Percentiles rank a stretch among this genome's conserved stretches.
These are phyloP conservation scores for Phialophora tarda DNA, from an alignment of 2,329 filamentous ascomycete species.

Conservation along the genomic window DNA sequence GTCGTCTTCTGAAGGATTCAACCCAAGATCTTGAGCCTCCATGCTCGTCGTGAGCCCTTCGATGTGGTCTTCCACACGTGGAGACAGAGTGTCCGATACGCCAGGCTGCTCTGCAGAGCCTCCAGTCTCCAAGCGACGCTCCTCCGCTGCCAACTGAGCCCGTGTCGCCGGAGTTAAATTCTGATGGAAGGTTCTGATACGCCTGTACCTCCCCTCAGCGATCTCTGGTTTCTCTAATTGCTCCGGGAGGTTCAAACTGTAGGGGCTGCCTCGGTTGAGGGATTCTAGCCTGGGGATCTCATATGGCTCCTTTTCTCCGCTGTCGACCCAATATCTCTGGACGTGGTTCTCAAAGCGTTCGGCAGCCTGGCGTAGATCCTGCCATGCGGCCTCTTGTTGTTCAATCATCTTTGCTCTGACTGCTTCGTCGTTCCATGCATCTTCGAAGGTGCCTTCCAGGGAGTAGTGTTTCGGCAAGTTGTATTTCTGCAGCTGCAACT, in stretches of 20 bases:
- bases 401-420: slow-evolving; percentile 49
- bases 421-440: slow-evolving; percentile 52
- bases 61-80: background rate
- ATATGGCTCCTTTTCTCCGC: slow-evolving; percentile 29
- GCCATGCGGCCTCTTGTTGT: slow-evolving; percentile 46
- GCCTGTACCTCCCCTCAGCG: slow-evolving; percentile 13
- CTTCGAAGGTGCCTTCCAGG: slow-evolving; percentile 44
- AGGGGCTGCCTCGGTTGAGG: slow-evolving; percentile 19
- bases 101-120: background rate
- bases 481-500: slow-evolving; percentile 66
- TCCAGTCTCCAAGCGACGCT: background rate
- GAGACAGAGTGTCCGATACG: background rate
- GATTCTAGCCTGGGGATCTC: slow-evolving; percentile 30
- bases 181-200: slow-evolving; percentile 11
- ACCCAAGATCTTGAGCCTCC: slow-evolving; percentile 5
- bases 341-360: slow-evolving; percentile 40
- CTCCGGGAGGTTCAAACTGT: slow-evolving; percentile 23
- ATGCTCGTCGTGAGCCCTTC: background rate
- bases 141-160: background rate
- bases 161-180: background rate
- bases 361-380: slow-evolving; percentile 39
- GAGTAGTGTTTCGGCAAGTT: slow-evolving; percentile 64
- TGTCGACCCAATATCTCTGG: slow-evolving; percentile 34
- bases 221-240: slow-evolving; percentile 15
- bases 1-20: background rate